Evolutionary conservation across 1,284 basidiomycete genomes (phyloP).

Genomic region (Spongispora temasekensis): DNA sequence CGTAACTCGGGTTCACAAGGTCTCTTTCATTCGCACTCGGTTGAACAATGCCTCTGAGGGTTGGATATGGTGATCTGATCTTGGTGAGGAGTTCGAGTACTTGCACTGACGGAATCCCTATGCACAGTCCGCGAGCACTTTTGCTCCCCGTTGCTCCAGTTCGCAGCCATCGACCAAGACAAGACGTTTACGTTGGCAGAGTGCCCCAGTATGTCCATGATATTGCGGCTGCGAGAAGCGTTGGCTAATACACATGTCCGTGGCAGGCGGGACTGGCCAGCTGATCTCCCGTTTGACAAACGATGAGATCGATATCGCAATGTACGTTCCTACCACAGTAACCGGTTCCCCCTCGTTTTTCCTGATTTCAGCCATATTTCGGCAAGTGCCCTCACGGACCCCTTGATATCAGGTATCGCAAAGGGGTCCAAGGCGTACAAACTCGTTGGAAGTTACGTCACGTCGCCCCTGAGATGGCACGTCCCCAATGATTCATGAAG

Average conservation of each 20-base stretch:
- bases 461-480: conserved; percentile 84
- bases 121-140: conserved; percentile 84
- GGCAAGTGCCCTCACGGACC: conserved; percentile 86
- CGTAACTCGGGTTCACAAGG: too few species aligned
- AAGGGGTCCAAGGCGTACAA: conserved; percentile 78
- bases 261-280: conserved; percentile 85
- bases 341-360: neutral
- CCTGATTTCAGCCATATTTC: conserved; percentile 5
- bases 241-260: conserved; percentile 3
- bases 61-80: conserved; percentile 32
- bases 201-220: conserved; percentile 71
- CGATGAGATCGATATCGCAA: conserved; percentile 87
- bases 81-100: neutral
- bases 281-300: conserved; percentile 81
- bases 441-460: conserved; percentile 92
- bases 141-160: conserved; percentile 85
- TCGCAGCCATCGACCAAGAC: conserved; percentile 62
- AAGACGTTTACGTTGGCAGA: conserved; percentile 83
- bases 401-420: conserved; percentile 91
- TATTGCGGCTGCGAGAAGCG: neutral
- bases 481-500: neutral
- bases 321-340: conserved; percentile 48
- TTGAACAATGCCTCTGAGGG: conserved; percentile 26
- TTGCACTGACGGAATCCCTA: conserved; percentile 2
- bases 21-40: neutral